These are phyloP conservation scores for Ilyonectria robusta DNA, from an alignment of 2,329 filamentous ascomycete genomes.

Conservation along the genomic window DNA sequence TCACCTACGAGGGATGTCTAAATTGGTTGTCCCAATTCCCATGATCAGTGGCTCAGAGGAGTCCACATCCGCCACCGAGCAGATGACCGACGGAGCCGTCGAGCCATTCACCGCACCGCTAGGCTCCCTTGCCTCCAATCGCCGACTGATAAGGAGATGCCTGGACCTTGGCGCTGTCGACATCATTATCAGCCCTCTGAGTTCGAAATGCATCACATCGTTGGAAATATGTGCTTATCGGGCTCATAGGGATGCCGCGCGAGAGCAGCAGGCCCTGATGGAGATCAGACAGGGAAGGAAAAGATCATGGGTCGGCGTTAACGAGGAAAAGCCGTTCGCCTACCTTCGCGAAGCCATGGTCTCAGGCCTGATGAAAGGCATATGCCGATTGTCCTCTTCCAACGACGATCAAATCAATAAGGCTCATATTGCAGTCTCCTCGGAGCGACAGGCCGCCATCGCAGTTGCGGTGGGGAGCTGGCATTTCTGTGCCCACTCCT, in stretches of 20 bases:
- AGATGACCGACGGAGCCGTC: constrained; percentile 56
- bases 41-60: constrained; percentile 61
- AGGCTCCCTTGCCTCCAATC: constrained; percentile 49
- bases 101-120: constrained; percentile 52
- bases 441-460: constrained; percentile 76
- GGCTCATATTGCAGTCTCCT: constrained; percentile 77
- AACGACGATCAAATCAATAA: constrained; percentile 73
- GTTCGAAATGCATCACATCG: constrained; percentile 79
- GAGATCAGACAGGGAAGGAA: constrained; percentile 83
- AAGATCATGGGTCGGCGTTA: constrained; percentile 91
- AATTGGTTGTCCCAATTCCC: constrained; percentile 70
- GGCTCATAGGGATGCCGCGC: constrained; percentile 81
- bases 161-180: constrained; percentile 90
- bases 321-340: constrained; percentile 87
- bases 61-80: constrained; percentile 45
- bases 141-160: constrained; percentile 74
- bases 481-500: constrained; percentile 92
- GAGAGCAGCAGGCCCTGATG: constrained; percentile 79
- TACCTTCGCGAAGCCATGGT: constrained; percentile 96
- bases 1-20: constrained; percentile 68
- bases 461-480: constrained; percentile 81
- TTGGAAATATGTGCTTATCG: constrained; percentile 88
- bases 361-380: constrained; percentile 88
- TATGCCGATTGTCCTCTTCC: constrained; percentile 80
- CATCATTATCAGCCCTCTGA: constrained; percentile 85